These are phyloP conservation scores for Argentina anserina DNA, from an alignment of 306 rosid genomes.

Conservation along the genomic window DNA sequence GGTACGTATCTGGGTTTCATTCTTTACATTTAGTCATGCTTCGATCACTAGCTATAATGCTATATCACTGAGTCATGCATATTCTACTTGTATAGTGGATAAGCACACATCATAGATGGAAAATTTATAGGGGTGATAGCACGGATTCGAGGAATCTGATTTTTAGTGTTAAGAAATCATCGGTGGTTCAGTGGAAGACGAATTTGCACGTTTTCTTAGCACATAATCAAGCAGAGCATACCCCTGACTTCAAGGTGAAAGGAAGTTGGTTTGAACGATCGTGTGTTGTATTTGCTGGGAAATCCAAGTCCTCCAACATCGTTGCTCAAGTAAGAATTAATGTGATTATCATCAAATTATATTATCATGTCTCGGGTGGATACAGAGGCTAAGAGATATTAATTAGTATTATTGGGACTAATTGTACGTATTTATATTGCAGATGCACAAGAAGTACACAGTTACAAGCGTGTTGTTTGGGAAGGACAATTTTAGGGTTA, in stretches of 20 bases:
- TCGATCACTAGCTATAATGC: slow-evolving; percentile 1
- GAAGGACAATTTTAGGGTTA: slow-evolving; percentile 40
- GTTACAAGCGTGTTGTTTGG: slow-evolving; percentile 37
- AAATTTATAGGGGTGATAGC: slow-evolving; percentile 47
- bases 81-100: slow-evolving; percentile 20
- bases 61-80: not conserved
- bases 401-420: not conserved
- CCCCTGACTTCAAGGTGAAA: slow-evolving; percentile 48
- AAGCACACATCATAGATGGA: slow-evolving; percentile 41
- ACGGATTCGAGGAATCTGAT: slow-evolving; percentile 25
- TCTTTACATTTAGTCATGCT: not conserved
- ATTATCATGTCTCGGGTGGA: not conserved
- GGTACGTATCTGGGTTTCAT: slow-evolving; percentile 29
- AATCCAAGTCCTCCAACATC: slow-evolving; percentile 28
- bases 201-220: slow-evolving; percentile 46
- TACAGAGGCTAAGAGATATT: not conserved
- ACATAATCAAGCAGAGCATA: slow-evolving; percentile 26
- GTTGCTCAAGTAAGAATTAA: slow-evolving; percentile 37
- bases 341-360: not conserved
- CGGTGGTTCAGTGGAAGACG: slow-evolving; percentile 30
- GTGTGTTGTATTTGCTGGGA: slow-evolving; percentile 49
- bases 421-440: slow-evolving; percentile 11
- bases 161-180: slow-evolving; percentile 34
- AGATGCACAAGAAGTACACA: slow-evolving; percentile 49
- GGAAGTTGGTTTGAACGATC: slow-evolving; percentile 51